Base-by-base conservation (phyloP, 148 eudicot genomes). In the Rhododendron vialii region DNA sequence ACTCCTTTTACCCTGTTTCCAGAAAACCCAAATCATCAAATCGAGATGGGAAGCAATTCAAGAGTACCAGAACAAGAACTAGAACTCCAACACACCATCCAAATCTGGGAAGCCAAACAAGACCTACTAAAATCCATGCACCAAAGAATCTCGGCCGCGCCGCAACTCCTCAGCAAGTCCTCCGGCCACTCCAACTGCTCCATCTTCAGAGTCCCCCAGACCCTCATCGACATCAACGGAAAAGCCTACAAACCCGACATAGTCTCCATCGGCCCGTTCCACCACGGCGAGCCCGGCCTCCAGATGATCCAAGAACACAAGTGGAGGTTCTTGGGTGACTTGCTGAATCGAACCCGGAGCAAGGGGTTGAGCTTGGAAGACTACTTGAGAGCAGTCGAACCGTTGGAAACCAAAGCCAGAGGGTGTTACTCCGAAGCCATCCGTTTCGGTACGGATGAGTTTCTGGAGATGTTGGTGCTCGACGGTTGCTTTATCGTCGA, bases 401-500 rank as follows among this genome's bases (percentile, higher is more conserved):
- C 93, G 1, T 88, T 92, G 6, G 98, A 92, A 59, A 65, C 18
- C 12, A 24, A 50, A 18, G 96, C 90, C 22, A 85, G 98, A 36
- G 93, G 92, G 55, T 92, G 90, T 14, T 96, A 96, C 89, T 94
- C 99, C 0, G 92, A 92, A 43, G 65, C 45, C 12, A 82, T 95
- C 22, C 53, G 10, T 0, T 61, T 88, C 1, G 87, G 57, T 12
- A 20, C 63, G 0, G 88, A 91, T 55, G 92, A 92, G 33, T 88
- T 94, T 61, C 57, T 91, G 0, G 98, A 96, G 83, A 15, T 55
- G 1, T 35, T 96, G 87, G 99, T 95, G 0, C 92, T 96, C 0
- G 99, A 96, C 38, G 98, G 98, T 2, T 96, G 99, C 57, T 96
- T 96, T 81, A 74, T 96, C 0, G 83, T 95, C 26, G 98, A 96